Evolutionary conservation across 2,329 filamentous ascomycete species (phyloP).

Genomic region (Neonectria coccinea): DNA sequence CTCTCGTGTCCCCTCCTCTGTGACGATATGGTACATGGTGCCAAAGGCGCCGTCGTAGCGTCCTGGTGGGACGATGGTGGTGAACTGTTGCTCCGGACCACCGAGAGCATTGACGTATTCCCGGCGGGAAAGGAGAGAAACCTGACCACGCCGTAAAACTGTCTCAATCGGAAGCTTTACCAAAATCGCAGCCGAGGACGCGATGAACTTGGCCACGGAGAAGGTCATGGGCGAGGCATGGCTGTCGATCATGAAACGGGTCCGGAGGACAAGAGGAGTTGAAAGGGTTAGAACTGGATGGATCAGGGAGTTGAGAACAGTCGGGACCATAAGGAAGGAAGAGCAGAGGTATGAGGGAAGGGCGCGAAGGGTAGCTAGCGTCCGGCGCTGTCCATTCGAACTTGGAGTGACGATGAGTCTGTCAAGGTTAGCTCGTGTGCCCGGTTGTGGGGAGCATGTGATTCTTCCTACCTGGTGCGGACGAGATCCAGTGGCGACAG

Average conservation of each 20-base stretch:
- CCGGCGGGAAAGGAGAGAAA: constrained; percentile 73
- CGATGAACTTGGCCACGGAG: constrained; percentile 83
- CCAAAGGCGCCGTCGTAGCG: constrained; percentile 88
- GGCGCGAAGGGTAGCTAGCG: constrained; percentile 80
- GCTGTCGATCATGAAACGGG: constrained; percentile 86
- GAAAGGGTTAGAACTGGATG: constrained; percentile 86
- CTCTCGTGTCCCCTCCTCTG: constrained; percentile 79
- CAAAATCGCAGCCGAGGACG: constrained; percentile 83
- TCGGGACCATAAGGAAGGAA: constrained; percentile 80
- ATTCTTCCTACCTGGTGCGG: constrained; percentile 71
- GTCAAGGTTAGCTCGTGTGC: constrained; percentile 44
- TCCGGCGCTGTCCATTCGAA: constrained; percentile 79
- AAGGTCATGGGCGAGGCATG: constrained; percentile 84
- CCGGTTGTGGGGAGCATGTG: neutral
- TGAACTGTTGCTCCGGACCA: constrained; percentile 58
- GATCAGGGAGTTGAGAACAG: constrained; percentile 84
- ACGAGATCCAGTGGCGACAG: constrained; percentile 91
- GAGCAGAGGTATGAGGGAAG: constrained; percentile 84
- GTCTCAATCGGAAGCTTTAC: constrained; percentile 93
- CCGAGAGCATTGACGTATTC: constrained; percentile 63
- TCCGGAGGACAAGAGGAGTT: constrained; percentile 85
- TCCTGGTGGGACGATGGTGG: constrained; percentile 84
- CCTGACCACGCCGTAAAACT: constrained; percentile 88
- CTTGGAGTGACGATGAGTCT: constrained; percentile 87
- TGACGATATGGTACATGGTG: constrained; percentile 88